Percentiles rank a stretch among this genome's conserved stretches.
Conservation (phyloP, 768 basidiomycete genomes). For the Ephemerocybe angulata region DNA sequence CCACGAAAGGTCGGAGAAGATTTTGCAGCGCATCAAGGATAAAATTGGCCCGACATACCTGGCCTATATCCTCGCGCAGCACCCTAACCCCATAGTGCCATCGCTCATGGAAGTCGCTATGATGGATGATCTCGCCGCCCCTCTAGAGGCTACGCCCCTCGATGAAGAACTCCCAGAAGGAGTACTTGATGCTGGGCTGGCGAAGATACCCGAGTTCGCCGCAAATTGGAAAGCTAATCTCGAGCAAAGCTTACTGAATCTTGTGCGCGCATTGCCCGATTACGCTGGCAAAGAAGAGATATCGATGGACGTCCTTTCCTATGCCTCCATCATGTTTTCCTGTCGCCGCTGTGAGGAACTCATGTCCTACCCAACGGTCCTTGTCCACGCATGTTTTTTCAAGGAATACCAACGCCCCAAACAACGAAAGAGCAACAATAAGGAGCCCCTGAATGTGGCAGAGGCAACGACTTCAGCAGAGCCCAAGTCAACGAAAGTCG, state of each 20-base stretch:
- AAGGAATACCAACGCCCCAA: too few species aligned
- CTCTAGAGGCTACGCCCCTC: neutral
- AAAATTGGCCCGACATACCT: neutral
- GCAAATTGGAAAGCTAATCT: neutral
- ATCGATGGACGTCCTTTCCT: neutral
- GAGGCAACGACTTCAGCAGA: neutral
- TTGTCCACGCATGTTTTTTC: neutral
- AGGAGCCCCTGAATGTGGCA: neutral
- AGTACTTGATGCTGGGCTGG: neutral
- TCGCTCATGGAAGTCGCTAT: neutral
- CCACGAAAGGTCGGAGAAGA: neutral
- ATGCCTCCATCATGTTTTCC: neutral
- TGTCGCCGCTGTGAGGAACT: neutral
- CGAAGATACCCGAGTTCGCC: neutral
- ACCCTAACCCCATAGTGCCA: neutral
- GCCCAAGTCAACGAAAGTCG: neutral
- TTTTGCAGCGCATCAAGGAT: neutral
- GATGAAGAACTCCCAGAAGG: neutral
- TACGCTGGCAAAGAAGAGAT: neutral
- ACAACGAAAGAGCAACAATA: neutral
- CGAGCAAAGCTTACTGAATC: neutral
- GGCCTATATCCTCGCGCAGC: neutral
- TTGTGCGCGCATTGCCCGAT: neutral
- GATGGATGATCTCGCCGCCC: neutral
- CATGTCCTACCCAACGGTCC: neutral